Percentiles rank a stretch among this genome's conserved stretches.
Evolutionary conservation across 73 alveolate species (phyloP).

Genomic region (Breviolum minutum): DNA sequence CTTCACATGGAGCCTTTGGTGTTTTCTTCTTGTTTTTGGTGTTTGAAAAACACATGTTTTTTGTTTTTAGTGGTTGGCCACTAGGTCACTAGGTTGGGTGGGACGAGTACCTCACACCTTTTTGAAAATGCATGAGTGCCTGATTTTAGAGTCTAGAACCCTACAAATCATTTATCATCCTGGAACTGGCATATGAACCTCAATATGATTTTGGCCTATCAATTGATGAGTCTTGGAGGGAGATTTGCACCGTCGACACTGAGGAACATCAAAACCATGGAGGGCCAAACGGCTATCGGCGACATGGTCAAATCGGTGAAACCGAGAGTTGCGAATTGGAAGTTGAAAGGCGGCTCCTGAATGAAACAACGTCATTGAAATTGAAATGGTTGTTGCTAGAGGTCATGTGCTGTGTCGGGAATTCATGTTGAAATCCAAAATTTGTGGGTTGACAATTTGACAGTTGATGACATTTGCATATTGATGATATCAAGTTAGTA

Average conservation of each 20-base stretch:
- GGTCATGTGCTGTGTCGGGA: background rate
- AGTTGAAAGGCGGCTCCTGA: slow-evolving; percentile 4
- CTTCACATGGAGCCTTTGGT: background rate
- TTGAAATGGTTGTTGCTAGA: background rate
- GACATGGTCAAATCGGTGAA: background rate
- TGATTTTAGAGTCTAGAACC: too few species aligned
- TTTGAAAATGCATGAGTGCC: too few species aligned
- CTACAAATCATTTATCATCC: too few species aligned
- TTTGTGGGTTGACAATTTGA: too few species aligned
- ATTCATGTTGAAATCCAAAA: too few species aligned
- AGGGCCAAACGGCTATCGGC: background rate
- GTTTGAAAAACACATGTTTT: background rate
- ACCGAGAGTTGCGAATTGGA: background rate
- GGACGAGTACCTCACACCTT: too few species aligned
- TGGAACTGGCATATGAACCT: too few species aligned
- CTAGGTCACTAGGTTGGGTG: background rate
- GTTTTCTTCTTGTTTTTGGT: background rate
- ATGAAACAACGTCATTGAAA: background rate
- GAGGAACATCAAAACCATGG: slow-evolving; percentile 42
- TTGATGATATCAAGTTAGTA: too few species aligned
- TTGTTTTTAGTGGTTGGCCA: background rate
- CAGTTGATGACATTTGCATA: too few species aligned
- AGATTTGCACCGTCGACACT: background rate
- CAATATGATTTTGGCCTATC: too few species aligned
- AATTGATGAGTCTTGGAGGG: too few species aligned